Evolutionary conservation across 768 basidiomycete species (phyloP).

Genomic region (Hypsizygus marmoreus): DNA sequence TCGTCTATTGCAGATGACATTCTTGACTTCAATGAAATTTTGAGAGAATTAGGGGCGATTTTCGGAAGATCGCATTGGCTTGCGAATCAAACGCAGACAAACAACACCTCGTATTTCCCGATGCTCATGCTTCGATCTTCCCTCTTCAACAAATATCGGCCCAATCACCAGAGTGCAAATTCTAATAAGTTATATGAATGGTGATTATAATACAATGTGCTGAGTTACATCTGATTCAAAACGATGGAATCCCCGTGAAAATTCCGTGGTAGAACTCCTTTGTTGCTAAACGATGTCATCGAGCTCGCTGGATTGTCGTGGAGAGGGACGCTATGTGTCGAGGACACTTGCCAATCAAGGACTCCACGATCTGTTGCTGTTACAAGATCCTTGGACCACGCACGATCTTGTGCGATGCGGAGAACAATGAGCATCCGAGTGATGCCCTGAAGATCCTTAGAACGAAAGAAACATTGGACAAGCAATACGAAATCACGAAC

Average conservation of each 20-base stretch:
- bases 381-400: constrained; percentile 24
- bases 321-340: constrained; percentile 23
- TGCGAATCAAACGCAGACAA: not conserved
- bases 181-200: not conserved
- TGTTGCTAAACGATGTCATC: constrained; percentile 3
- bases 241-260: constrained; percentile 5
- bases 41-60: no score
- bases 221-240: no score
- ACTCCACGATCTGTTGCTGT: constrained; percentile 17
- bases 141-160: no score
- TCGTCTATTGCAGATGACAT: constrained; percentile 1
- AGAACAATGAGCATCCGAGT: constrained; percentile 20
- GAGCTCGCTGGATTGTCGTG: constrained; percentile 14
- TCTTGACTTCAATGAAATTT: not conserved
- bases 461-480: not conserved
- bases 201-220: no score
- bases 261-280: constrained; percentile 5
- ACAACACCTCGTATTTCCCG: no score
- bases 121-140: no score
- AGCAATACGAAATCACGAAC: constrained; percentile 21
- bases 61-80: no score
- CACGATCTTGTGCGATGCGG: constrained; percentile 24
- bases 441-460: constrained; percentile 12
- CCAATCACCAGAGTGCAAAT: no score
- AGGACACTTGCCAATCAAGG: constrained; percentile 23